A percentile compares a stretch with the other conserved stretches of the same genome.
Evolutionary conservation across 169 alveolate species (phyloP).

Genomic region (Cystoisospora suis): DNA sequence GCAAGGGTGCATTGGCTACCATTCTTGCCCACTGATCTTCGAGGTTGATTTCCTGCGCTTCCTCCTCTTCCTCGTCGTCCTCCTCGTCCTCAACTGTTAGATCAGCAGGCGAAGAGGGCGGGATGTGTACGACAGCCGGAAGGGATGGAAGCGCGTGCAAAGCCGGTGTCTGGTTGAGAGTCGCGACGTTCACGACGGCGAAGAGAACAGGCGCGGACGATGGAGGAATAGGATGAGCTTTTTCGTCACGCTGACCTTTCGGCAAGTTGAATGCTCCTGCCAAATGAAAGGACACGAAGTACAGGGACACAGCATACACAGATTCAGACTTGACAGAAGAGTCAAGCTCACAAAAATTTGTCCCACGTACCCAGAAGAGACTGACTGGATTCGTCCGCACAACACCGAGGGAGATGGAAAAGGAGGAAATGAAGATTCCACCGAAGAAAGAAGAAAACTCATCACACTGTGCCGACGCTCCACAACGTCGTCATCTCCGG

Average conservation of each 20-base stretch:
- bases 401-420: too few relatives aligned
- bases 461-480: too few relatives aligned
- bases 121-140: slow-evolving; percentile 16
- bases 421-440: too few relatives aligned
- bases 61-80: slow-evolving; percentile 2
- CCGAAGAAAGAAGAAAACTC: too few relatives aligned
- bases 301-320: background rate
- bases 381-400: too few relatives aligned
- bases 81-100: background rate
- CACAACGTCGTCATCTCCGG: too few relatives aligned
- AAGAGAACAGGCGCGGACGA: slow-evolving; percentile 11
- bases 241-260: background rate
- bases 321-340: too few relatives aligned
- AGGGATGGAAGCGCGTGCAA: slow-evolving; percentile 19
- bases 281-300: background rate
- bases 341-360: too few relatives aligned
- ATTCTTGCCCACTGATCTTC: background rate
- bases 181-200: slow-evolving; percentile 29
- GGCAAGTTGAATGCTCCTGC: too few relatives aligned
- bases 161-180: background rate
- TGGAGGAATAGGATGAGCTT: background rate
- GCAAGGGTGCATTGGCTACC: slow-evolving; percentile 1
- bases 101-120: background rate
- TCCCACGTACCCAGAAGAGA: too few relatives aligned
- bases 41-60: background rate